Percentiles rank a stretch among this genome's conserved stretches.
Evolutionary conservation across 345 rosid species (phyloP).

Genomic region (Pistacia vera): DNA sequence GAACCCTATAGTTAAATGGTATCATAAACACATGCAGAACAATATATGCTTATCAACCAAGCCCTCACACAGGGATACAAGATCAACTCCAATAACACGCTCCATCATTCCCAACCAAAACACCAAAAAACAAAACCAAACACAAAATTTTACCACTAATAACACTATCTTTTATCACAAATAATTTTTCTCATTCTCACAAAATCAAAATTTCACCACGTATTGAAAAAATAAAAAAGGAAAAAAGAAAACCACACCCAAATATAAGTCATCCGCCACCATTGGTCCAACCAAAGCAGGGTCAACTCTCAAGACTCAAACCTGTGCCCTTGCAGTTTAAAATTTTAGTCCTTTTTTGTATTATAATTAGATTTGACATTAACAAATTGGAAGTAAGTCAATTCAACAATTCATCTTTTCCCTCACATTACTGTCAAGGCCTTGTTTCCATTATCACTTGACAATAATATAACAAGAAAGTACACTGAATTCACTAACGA

Average conservation of each 20-base stretch:
- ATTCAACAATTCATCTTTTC: slow-evolving; percentile 1
- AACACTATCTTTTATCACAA: too few species aligned
- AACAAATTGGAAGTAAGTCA: background rate
- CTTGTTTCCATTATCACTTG: slow-evolving; percentile 2
- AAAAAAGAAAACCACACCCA: background rate
- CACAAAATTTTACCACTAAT: background rate
- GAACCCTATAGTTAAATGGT: background rate
- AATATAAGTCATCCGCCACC: background rate
- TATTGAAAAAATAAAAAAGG: background rate
- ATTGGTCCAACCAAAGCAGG: too few species aligned
- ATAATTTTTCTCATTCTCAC: background rate
- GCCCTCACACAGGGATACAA: background rate
- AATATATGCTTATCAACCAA: background rate
- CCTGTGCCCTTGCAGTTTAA: too few species aligned
- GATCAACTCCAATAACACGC: background rate
- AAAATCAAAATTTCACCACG: background rate
- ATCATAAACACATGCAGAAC: background rate
- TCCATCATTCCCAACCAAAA: background rate
- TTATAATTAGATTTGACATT: too few species aligned
- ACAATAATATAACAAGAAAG: background rate
- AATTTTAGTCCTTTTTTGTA: too few species aligned
- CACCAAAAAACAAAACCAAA: background rate
- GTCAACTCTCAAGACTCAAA: too few species aligned
- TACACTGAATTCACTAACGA: background rate
- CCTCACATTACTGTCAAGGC: background rate